A percentile compares a stretch with the other conserved stretches of the same genome.
phyloP scores from a whole-genome alignment of 139 green algal species.

The Ettlia oleoabundans region DNA sequence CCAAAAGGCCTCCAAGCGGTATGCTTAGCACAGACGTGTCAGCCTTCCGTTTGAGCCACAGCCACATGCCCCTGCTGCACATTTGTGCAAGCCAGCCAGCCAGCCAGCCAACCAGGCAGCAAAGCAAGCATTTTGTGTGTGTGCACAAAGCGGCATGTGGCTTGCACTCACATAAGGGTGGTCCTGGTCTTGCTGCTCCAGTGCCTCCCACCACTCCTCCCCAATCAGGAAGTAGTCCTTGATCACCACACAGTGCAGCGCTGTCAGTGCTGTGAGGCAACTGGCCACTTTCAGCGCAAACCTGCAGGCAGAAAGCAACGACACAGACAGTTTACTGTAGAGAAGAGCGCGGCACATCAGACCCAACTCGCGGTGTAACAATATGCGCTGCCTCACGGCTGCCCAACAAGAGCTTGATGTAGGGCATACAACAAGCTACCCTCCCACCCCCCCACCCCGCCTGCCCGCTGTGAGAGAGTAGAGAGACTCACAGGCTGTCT shows the following conservation, averaged over 20 bases:
- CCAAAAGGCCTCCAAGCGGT: too few relatives aligned
- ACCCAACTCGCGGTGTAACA: background rate
- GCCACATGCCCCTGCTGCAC: too few relatives aligned
- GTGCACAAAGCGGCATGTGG: too few relatives aligned
- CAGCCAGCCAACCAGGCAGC: too few relatives aligned
- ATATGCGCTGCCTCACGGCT: background rate
- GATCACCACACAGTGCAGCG: conserved; percentile 1
- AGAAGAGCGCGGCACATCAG: background rate
- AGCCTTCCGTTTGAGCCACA: too few relatives aligned
- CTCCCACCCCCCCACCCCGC: background rate
- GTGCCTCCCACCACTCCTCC: too few relatives aligned
- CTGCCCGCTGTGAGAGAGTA: background rate
- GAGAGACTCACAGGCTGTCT: background rate
- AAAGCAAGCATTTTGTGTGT: too few relatives aligned
- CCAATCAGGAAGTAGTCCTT: background rate
- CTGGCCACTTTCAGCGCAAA: background rate
- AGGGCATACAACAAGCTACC: too few relatives aligned
- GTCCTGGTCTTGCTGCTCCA: too few relatives aligned
- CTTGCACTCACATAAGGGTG: too few relatives aligned
- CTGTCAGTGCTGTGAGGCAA: conserved; percentile 6
- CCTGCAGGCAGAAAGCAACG: background rate
- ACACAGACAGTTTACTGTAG: background rate
- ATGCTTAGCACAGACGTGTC: too few relatives aligned
- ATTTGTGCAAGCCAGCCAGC: too few relatives aligned
- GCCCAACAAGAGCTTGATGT: background rate